These are phyloP conservation scores for Coriaria nepalensis DNA, from an alignment of 306 rosid species.

Conservation along the genomic window DNA sequence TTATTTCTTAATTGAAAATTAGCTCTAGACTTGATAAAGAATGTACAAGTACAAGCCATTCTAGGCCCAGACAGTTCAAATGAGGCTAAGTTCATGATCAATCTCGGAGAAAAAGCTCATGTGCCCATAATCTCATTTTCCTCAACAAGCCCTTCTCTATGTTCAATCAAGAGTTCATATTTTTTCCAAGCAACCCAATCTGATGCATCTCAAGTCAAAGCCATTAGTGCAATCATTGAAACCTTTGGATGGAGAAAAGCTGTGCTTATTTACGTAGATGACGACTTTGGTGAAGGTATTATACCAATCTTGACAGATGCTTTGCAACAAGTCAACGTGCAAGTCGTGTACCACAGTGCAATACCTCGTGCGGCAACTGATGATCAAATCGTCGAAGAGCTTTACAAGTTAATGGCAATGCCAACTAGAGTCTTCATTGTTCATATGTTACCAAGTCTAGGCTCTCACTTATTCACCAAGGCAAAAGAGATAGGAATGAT, in stretches of 20 bases:
- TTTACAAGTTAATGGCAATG: slow-evolving; percentile 33
- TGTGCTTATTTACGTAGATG: slow-evolving; percentile 36
- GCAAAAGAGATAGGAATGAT: slow-evolving; percentile 45
- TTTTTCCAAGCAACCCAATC: slow-evolving; percentile 29
- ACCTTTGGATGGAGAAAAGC: slow-evolving; percentile 42
- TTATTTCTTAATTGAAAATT: background rate
- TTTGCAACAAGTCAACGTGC: slow-evolving; percentile 21
- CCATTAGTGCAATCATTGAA: slow-evolving; percentile 21
- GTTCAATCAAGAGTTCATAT: slow-evolving; percentile 23
- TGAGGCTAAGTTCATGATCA: slow-evolving; percentile 23
- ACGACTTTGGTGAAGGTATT: slow-evolving; percentile 27
- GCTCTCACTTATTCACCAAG: slow-evolving; percentile 18
- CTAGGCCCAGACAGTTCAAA: slow-evolving; percentile 33
- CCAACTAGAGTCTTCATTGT: slow-evolving; percentile 38
- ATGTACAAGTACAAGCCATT: slow-evolving; percentile 14
- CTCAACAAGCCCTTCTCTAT: slow-evolving; percentile 41
- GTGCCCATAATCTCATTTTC: slow-evolving; percentile 42
- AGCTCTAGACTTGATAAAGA: slow-evolving; percentile 17
- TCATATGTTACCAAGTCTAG: slow-evolving; percentile 22
- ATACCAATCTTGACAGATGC: slow-evolving; percentile 29
- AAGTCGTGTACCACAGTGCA: slow-evolving; percentile 21
- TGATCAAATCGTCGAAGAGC: slow-evolving; percentile 23
- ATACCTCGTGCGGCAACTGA: slow-evolving; percentile 26
- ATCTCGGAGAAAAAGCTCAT: slow-evolving; percentile 28
- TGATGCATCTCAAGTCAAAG: slow-evolving; percentile 28